These are phyloP conservation scores for Alternaria sp. DNA, from an alignment of 2,329 filamentous ascomycete genomes.

Conservation along the genomic window DNA sequence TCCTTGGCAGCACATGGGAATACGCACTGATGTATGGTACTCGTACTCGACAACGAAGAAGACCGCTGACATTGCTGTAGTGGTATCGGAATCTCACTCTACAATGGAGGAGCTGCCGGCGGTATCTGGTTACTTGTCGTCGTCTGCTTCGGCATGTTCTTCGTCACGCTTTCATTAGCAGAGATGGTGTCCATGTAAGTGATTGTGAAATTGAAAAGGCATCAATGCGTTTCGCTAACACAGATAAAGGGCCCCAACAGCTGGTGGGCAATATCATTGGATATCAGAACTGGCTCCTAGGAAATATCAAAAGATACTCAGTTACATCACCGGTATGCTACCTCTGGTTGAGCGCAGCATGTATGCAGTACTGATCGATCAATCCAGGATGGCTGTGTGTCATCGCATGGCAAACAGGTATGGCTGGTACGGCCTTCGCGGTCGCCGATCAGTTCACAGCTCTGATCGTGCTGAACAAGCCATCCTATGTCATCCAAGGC, in stretches of 20 bases:
- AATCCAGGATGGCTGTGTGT: constrained; percentile 47
- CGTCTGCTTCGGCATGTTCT: constrained; percentile 25
- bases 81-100: constrained; percentile 6
- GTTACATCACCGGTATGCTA: constrained; percentile 43
- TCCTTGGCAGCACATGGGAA: constrained; percentile 24
- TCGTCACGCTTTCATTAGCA: constrained; percentile 30
- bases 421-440: constrained; percentile 32
- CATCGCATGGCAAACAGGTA: constrained; percentile 46
- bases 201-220: background rate
- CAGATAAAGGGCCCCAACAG: constrained; percentile 15
- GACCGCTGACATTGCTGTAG: background rate
- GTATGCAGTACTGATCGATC: background rate
- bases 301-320: constrained; percentile 46
- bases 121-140: constrained; percentile 35
- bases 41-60: too few species aligned
- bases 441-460: constrained; percentile 29
- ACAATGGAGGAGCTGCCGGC: constrained; percentile 14
- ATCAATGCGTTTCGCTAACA: background rate
- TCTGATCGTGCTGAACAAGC: constrained; percentile 44
- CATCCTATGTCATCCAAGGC: constrained; percentile 41
- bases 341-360: constrained; percentile 6
- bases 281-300: constrained; percentile 45
- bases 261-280: constrained; percentile 29
- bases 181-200: constrained; percentile 42
- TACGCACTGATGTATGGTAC: constrained; percentile 17